Percentiles rank a stretch among this genome's conserved stretches.
Conservation (phyloP, 1,284 basidiomycete genomes). For the Vanrija pseudolonga region DNA sequence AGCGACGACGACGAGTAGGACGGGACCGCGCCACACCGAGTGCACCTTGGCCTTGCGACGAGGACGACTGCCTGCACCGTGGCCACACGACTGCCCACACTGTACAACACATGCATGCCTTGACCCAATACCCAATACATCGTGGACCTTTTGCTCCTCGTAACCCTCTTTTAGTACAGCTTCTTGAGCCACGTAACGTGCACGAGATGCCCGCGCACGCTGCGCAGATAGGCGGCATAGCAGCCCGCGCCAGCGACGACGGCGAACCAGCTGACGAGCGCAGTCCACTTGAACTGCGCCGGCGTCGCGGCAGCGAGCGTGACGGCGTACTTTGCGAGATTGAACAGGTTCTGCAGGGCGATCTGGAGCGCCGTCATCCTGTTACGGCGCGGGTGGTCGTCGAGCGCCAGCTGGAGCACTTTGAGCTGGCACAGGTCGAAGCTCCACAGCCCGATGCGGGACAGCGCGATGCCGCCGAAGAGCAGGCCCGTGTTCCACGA, state of each 20-base stretch:
- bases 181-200: constrained; percentile 32
- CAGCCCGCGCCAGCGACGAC: constrained; percentile 33
- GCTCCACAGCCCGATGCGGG: constrained; percentile 50
- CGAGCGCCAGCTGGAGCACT: constrained; percentile 45
- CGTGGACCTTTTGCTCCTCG: too few relatives aligned
- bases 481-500: constrained; percentile 32
- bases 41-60: too few relatives aligned
- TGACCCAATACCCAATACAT: too few relatives aligned
- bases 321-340: constrained; percentile 44
- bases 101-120: background rate
- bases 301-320: constrained; percentile 33
- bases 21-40: too few relatives aligned
- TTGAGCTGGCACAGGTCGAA: constrained; percentile 53
- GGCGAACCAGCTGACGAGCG: constrained; percentile 42
- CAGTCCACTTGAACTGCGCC: constrained; percentile 45
- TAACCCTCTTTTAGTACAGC: too few relatives aligned
- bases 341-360: constrained; percentile 47
- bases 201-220: constrained; percentile 38
- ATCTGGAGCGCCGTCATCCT: constrained; percentile 49
- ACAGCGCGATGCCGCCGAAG: constrained; percentile 40
- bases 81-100: too few relatives aligned
- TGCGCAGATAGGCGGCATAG: constrained; percentile 34
- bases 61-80: too few relatives aligned
- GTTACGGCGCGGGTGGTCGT: constrained; percentile 46
- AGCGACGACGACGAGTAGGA: constrained; percentile 4